Conservation (phyloP, 1,284 basidiomycete species). For the Boletellus deceptivus region DNA sequence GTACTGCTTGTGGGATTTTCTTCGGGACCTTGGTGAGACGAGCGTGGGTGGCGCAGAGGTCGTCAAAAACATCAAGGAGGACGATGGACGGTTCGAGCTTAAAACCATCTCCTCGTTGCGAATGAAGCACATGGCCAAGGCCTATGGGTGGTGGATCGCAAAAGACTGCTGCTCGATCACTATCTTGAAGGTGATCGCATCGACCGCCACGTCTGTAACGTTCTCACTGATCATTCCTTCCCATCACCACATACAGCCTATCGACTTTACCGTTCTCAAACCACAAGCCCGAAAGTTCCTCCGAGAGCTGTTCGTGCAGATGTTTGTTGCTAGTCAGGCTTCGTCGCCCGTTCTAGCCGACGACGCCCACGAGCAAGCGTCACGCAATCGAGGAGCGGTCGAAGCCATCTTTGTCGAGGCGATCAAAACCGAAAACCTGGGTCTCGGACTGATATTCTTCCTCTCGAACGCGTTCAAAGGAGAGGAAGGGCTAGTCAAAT, state of each 20-base stretch:
- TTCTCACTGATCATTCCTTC: no score
- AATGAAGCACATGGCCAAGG: slow-evolving; percentile 65
- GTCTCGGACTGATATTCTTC: slow-evolving; percentile 70
- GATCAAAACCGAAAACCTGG: slow-evolving; percentile 55
- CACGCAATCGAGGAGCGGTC: slow-evolving; percentile 56
- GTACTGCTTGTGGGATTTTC: slow-evolving; percentile 96
- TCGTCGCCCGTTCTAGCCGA: slow-evolving; percentile 57
- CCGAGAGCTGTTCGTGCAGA: slow-evolving; percentile 60
- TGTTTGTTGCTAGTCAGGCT: slow-evolving; percentile 74
- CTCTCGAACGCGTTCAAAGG: slow-evolving; percentile 49
- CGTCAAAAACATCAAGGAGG: slow-evolving; percentile 60
- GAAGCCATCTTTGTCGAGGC: slow-evolving; percentile 75
- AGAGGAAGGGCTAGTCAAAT: slow-evolving; percentile 51
- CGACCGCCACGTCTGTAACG: neutral
- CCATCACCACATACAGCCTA: slow-evolving; percentile 49
- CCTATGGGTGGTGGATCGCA: slow-evolving; percentile 84
- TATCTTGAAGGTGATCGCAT: slow-evolving; percentile 72
- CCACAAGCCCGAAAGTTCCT: slow-evolving; percentile 66
- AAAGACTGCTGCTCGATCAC: slow-evolving; percentile 70
- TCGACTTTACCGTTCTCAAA: slow-evolving; percentile 79
- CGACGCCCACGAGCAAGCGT: slow-evolving; percentile 37
- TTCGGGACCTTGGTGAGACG: slow-evolving; percentile 87
- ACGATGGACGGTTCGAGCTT: slow-evolving; percentile 45
- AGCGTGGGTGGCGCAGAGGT: slow-evolving; percentile 80
- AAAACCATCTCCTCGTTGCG: slow-evolving; percentile 61